These are phyloP conservation scores for Kitagawia praeruptora DNA, from an alignment of 129 eudicot species.

Conservation along the genomic window DNA sequence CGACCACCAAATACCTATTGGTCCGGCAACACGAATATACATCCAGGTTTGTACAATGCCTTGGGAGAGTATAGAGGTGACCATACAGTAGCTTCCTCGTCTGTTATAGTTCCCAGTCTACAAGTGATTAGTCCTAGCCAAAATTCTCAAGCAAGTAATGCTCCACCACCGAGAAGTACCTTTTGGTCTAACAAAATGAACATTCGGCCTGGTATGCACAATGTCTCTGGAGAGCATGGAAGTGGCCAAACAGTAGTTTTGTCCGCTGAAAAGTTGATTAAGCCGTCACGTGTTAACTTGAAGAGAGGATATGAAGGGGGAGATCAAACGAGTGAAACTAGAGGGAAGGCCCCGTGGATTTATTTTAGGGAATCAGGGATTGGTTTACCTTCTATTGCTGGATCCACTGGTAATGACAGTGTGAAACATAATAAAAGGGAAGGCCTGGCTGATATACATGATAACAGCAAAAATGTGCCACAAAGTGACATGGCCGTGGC, in stretches of 20 bases:
- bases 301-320: constrained; percentile 5
- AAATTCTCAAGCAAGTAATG: background rate
- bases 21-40: background rate
- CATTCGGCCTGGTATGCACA: background rate
- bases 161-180: background rate
- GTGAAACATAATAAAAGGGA: constrained; percentile 33
- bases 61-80: background rate
- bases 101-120: background rate
- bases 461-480: background rate
- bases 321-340: constrained; percentile 7
- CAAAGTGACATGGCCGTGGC: constrained; percentile 11
- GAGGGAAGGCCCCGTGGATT: background rate
- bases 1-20: background rate
- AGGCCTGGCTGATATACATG: constrained; percentile 20
- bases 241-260: background rate
- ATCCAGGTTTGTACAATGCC: background rate
- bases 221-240: background rate
- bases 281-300: background rate
- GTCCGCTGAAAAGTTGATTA: background rate
- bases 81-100: background rate
- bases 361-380: background rate
- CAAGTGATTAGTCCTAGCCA: background rate
- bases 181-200: background rate
- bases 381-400: constrained; percentile 7
- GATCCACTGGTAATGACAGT: constrained; percentile 3